These are phyloP conservation scores for Trichosporon sp. DNA, from an alignment of 1,284 basidiomycete genomes.

Conservation along the genomic window DNA sequence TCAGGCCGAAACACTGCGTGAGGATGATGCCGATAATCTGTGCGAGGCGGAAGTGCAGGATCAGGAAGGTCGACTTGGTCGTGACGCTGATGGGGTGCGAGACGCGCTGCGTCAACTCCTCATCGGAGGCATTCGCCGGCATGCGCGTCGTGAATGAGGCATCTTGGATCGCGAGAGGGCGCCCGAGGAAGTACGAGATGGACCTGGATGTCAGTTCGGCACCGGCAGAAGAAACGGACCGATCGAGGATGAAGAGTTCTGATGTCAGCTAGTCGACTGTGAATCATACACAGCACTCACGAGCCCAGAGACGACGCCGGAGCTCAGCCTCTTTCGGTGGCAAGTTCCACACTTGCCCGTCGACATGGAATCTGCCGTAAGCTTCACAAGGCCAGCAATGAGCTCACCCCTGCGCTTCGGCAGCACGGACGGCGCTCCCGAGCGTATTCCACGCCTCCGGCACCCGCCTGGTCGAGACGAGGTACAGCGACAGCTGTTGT, in stretches of 20 bases:
- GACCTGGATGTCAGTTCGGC: constrained; percentile 30
- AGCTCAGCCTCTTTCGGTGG: constrained; percentile 39
- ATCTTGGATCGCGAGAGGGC: constrained; percentile 44
- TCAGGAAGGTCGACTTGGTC: constrained; percentile 44
- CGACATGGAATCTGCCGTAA: constrained; percentile 41
- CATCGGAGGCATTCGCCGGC: constrained; percentile 41
- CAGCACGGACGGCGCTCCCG: constrained; percentile 36
- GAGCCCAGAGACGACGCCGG: constrained; percentile 44
- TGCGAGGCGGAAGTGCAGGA: constrained; percentile 41
- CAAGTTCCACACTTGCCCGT: constrained; percentile 42
- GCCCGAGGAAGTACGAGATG: constrained; percentile 44
- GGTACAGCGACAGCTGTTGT: constrained; percentile 39
- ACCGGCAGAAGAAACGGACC: constrained; percentile 26
- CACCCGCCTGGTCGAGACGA: constrained; percentile 38
- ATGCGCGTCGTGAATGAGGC: constrained; percentile 35
- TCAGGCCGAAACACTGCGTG: constrained; percentile 40
- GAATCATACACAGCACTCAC: constrained; percentile 29
- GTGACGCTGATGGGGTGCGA: constrained; percentile 33
- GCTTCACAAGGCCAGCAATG: neutral
- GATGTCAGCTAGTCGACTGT: constrained; percentile 20
- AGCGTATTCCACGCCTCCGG: constrained; percentile 45
- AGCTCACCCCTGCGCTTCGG: constrained; percentile 44
- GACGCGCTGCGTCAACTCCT: constrained; percentile 31
- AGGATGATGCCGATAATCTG: constrained; percentile 41
- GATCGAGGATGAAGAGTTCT: constrained; percentile 43